These are phyloP conservation scores for Neofusicoccum parvum DNA, from an alignment of 2,329 filamentous ascomycete genomes.

Conservation along the genomic window DNA sequence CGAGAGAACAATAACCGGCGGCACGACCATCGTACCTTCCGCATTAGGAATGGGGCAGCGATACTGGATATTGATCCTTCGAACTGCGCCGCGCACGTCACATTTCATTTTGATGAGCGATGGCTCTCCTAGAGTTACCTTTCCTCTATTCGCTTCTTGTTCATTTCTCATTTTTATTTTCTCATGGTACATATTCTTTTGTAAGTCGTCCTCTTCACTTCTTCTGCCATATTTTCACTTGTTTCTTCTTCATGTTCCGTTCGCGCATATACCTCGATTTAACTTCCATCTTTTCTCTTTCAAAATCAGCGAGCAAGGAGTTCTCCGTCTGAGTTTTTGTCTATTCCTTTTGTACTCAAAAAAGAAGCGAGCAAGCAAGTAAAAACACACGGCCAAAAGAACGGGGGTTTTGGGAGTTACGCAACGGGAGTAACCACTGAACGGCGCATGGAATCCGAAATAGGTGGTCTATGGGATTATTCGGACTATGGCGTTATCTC, in stretches of 20 bases:
- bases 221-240: background rate
- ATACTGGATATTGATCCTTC: slow-evolving; percentile 17
- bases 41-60: slow-evolving; percentile 10
- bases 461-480: background rate
- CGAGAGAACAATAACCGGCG: background rate
- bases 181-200: background rate
- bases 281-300: background rate
- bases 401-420: background rate
- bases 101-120: background rate
- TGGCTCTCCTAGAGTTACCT: background rate
- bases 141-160: background rate
- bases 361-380: background rate
- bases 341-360: background rate
- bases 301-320: background rate
- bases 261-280: slow-evolving; percentile 3
- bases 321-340: background rate
- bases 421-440: background rate
- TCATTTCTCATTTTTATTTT: background rate
- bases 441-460: slow-evolving; percentile 4
- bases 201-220: background rate
- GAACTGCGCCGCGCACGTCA: slow-evolving; percentile 8
- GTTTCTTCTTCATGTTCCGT: background rate
- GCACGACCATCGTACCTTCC: slow-evolving; percentile 9
- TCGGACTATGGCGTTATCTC: background rate
- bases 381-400: slow-evolving; percentile 1